phyloP scores from a whole-genome alignment of 768 basidiomycete genomes.

The Tricholoma terreum region DNA sequence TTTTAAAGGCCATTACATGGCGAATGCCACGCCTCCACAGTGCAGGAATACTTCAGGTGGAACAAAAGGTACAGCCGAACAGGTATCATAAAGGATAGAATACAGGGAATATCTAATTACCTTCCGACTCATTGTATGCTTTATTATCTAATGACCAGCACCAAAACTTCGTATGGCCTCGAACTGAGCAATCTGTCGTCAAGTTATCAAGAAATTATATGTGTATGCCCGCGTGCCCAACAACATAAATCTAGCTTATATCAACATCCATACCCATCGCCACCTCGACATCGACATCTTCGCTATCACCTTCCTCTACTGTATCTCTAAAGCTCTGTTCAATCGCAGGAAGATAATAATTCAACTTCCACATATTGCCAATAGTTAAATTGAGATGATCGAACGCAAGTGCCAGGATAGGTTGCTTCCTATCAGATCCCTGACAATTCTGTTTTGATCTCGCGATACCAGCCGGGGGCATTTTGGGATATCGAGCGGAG shows the following conservation, averaged over 20 bases:
- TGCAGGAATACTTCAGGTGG: too few relatives aligned
- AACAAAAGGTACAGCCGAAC: too few relatives aligned
- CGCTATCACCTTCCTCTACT: constrained; percentile 44
- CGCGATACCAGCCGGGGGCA: constrained; percentile 54
- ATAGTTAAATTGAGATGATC: constrained; percentile 74
- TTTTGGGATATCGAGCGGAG: constrained; percentile 88
- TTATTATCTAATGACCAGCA: too few relatives aligned
- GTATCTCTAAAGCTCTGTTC: constrained; percentile 59
- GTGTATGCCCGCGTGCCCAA: not conserved
- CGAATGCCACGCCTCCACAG: too few relatives aligned
- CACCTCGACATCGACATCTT: constrained; percentile 9
- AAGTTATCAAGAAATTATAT: too few relatives aligned
- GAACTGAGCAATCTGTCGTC: too few relatives aligned
- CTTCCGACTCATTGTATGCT: too few relatives aligned
- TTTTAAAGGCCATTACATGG: too few relatives aligned
- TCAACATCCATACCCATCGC: constrained; percentile 17
- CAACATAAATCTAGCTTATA: constrained; percentile 8
- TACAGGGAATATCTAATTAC: too few relatives aligned
- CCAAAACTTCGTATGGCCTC: too few relatives aligned
- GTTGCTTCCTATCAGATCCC: constrained; percentile 25
- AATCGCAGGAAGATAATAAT: constrained; percentile 69
- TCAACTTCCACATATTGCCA: constrained; percentile 84
- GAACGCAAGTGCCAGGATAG: constrained; percentile 72
- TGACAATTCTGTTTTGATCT: constrained; percentile 8
- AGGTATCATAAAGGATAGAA: too few relatives aligned